Evolutionary conservation across 768 basidiomycete genomes (phyloP), one percentile per base, ranked within the genome.

Genomic region (Flagelloscypha sp.): DNA sequence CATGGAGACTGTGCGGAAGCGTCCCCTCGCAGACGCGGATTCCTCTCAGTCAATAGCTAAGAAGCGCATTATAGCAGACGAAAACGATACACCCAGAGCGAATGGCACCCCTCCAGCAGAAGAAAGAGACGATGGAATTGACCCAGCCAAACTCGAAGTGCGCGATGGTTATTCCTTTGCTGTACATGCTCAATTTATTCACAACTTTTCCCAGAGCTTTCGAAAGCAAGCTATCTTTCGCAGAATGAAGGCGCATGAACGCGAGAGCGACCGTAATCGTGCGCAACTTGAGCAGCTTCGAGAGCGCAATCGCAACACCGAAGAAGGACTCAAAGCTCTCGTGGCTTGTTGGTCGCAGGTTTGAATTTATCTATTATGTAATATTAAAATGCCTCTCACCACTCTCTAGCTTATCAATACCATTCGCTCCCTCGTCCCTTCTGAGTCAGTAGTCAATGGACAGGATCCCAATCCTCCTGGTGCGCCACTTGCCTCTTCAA

Each of bases 211-310:
- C 17, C 45, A 89, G 86, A 63, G 72, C n/a, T 89, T 86, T 55
- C 75, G 83, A 42, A 89, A 90, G 56, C 84, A 86, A 48, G 87
- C 87, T 27, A 78, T 90, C 33, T 89, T 76, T 56, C 71, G 87
- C 25, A 68, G 84, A 40, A 88, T 90, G 85, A 77, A 68, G 49
- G 75, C 87, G 48, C 88, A 89, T 55, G 74, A 77, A 37, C 72
- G 83, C 42, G 79, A 86, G 62, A 65, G 78, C 55, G 74, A 80
- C 43, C 72, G 82, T 28, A 72, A 72, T 42, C 67, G 73, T 49
- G 53, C 59, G 47, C 71, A 72, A 37, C 73, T 85, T 35, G 66
- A 67, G 29, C 72, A 79, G 44, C 54, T 89, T 20, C 81, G 86
- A 53, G 66, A 65, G 40, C 69, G 76, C 44, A 79, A 78, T 54